These are phyloP conservation scores for Ophiostoma australiae DNA, from an alignment of 2,329 filamentous ascomycete species.

Conservation along the genomic window DNA sequence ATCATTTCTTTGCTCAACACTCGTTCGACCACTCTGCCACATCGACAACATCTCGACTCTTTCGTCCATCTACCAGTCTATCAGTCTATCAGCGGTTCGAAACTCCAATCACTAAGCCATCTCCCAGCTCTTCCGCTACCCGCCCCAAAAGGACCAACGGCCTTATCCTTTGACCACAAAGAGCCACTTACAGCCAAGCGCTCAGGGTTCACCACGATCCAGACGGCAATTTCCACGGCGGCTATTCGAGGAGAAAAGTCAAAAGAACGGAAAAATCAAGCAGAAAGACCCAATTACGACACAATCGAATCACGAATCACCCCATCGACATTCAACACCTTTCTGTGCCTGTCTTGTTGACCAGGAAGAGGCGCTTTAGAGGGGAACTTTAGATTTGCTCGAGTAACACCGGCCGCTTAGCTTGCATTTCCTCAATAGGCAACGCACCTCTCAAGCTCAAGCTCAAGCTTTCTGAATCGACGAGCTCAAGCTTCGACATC, in stretches of 20 bases:
- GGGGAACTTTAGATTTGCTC: not conserved
- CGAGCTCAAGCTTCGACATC: not conserved
- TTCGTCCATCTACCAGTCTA: not conserved
- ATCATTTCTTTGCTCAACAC: not conserved
- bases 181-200: not conserved
- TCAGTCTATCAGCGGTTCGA: not conserved
- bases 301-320: constrained; percentile 3
- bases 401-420: constrained; percentile 3
- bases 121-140: constrained; percentile 6
- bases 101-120: not conserved
- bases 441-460: not conserved
- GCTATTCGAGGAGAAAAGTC: not conserved
- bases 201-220: not conserved
- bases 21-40: not conserved
- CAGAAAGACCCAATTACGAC: not conserved
- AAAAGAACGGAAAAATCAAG: not conserved
- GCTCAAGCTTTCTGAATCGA: not conserved
- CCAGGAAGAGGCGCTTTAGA: not conserved
- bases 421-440: constrained; percentile 8
- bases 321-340: not conserved
- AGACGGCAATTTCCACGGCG: not conserved
- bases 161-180: not conserved
- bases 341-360: not conserved
- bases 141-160: not conserved
- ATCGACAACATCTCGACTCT: not conserved